Evolutionary conservation across 805 yeast genomes (phyloP).

Genomic region (Brettanomyces naardenensis): DNA sequence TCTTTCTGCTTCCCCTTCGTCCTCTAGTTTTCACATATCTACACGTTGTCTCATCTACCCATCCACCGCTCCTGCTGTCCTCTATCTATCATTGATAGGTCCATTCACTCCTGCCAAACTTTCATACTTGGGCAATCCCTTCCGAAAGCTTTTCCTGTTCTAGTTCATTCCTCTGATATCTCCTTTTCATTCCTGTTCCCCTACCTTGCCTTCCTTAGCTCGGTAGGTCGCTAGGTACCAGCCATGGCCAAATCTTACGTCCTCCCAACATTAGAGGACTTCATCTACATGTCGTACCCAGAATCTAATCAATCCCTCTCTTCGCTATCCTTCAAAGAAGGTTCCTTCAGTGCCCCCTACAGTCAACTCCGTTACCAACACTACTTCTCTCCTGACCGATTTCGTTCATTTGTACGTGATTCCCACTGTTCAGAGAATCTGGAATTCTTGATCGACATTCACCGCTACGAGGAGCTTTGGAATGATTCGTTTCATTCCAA

Average conservation of each 20-base stretch:
- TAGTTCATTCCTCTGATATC: too few relatives aligned
- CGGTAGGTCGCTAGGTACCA: too few relatives aligned
- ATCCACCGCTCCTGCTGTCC: too few relatives aligned
- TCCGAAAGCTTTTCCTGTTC: too few relatives aligned
- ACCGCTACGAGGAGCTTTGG: constrained; percentile 15
- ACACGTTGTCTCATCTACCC: too few relatives aligned
- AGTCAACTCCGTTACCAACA: constrained; percentile 3
- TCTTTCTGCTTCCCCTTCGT: too few relatives aligned
- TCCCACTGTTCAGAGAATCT: constrained; percentile 18
- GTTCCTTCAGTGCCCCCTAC: constrained; percentile 1
- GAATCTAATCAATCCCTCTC: not conserved
- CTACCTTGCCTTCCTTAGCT: too few relatives aligned
- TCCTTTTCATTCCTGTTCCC: too few relatives aligned
- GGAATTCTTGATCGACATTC: constrained; percentile 13
- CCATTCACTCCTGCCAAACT: too few relatives aligned
- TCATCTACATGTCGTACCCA: constrained; percentile 6
- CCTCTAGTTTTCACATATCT: too few relatives aligned
- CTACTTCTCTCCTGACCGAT: constrained; percentile 7
- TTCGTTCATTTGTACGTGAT: constrained; percentile 8
- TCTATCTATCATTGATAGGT: too few relatives aligned
- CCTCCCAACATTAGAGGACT: constrained; percentile 11
- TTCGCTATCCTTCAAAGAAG: not conserved
- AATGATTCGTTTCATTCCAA: constrained; percentile 3
- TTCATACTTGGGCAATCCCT: too few relatives aligned
- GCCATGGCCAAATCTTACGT: constrained; percentile 5